phyloP scores from a whole-genome alignment of 495 filamentous ascomycete genomes.

The Penicillium nucicola region DNA sequence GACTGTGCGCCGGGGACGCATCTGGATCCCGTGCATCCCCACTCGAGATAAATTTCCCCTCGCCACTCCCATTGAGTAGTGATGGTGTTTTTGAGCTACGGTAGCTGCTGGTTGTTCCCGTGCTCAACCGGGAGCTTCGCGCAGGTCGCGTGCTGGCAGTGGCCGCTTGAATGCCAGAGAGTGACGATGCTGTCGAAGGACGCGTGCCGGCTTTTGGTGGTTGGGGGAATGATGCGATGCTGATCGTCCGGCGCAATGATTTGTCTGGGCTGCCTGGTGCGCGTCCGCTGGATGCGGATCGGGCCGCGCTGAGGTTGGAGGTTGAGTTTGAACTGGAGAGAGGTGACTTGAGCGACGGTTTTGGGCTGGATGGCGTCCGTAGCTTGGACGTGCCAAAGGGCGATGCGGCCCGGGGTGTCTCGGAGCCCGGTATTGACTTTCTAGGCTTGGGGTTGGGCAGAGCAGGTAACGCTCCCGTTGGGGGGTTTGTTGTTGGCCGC shows the following conservation, averaged over 20 bases:
- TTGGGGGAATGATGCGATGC: constrained; percentile 90
- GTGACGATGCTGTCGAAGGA: constrained; percentile 40
- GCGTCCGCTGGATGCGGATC: constrained; percentile 37
- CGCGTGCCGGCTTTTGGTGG: constrained; percentile 64
- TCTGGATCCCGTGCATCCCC: constrained; percentile 62
- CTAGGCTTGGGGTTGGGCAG: constrained; percentile 69
- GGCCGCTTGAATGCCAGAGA: constrained; percentile 25
- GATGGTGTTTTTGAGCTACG: constrained; percentile 61
- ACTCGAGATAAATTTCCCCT: constrained; percentile 66
- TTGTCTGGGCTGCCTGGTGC: constrained; percentile 50
- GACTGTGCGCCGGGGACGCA: constrained; percentile 80
- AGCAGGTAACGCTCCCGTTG: constrained; percentile 63
- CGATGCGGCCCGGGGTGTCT: constrained; percentile 39
- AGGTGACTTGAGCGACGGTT: constrained; percentile 50
- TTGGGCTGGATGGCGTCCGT: constrained; percentile 61
- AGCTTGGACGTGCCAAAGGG: constrained; percentile 51
- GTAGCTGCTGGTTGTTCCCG: constrained; percentile 43
- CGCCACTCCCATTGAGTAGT: constrained; percentile 73
- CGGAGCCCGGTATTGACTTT: constrained; percentile 55
- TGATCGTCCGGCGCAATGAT: constrained; percentile 78
- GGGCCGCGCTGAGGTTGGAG: constrained; percentile 33
- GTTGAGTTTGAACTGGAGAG: constrained; percentile 40
- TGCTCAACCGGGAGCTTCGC: constrained; percentile 38
- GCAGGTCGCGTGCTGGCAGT: constrained; percentile 29
- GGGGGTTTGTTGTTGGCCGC: constrained; percentile 59